Conservation (phyloP, 2,329 filamentous ascomycete genomes). For the Alternaria arborescens region DNA sequence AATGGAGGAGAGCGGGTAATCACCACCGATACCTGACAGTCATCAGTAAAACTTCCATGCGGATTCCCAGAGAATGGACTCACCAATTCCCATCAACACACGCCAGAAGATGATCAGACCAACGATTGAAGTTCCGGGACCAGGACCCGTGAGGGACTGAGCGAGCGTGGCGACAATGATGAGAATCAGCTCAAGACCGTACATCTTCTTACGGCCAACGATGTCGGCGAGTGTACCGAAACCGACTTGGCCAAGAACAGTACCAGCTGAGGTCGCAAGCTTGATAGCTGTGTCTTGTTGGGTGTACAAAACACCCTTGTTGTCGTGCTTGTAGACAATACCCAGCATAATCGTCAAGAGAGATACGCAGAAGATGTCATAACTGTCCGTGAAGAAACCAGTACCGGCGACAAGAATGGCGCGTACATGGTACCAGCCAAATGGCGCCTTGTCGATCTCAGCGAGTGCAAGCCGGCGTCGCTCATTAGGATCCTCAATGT, state of each 20-base stretch:
- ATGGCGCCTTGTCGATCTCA: conserved; percentile 82
- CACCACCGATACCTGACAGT: conserved; percentile 64
- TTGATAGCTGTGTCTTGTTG: conserved; percentile 85
- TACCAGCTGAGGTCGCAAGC: conserved; percentile 82
- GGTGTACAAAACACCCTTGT: conserved; percentile 63
- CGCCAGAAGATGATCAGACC: conserved; percentile 54
- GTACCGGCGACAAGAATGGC: conserved; percentile 81
- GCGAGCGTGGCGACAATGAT: conserved; percentile 53
- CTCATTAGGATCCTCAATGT: conserved; percentile 75
- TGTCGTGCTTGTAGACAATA: conserved; percentile 73
- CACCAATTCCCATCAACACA: conserved; percentile 53
- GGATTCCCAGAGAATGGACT: conserved; percentile 49
- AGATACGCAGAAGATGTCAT: conserved; percentile 66
- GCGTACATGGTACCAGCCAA: conserved; percentile 83
- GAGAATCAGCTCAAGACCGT: conserved; percentile 64
- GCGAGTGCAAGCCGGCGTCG: conserved; percentile 80
- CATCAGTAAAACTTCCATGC: conserved; percentile 6
- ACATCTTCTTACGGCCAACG: conserved; percentile 84
- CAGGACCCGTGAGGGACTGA: conserved; percentile 46
- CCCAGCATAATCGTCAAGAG: conserved; percentile 71
- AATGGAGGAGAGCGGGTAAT: conserved; percentile 83
- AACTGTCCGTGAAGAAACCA: conserved; percentile 87
- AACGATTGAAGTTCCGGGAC: conserved; percentile 48
- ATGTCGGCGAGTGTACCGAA: conserved; percentile 72
- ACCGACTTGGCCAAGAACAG: conserved; percentile 80